Base-by-base conservation (phyloP, 1,139 yeast genomes). In the Sugiyamaella japonica region DNA sequence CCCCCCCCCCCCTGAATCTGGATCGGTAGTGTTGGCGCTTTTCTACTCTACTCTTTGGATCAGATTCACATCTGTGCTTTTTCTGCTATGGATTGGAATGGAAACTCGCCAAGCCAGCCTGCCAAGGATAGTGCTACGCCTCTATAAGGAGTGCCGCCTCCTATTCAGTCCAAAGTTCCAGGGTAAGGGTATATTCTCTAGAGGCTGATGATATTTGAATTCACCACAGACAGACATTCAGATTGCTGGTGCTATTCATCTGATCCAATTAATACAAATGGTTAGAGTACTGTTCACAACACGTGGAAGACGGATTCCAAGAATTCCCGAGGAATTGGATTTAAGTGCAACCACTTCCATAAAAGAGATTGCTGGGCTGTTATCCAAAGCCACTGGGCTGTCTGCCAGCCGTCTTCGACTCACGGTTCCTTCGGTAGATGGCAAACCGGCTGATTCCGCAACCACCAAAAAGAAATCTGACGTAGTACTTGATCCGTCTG, bases 401-500 rank as follows among this genome's bases (percentile, higher is more conserved):
- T 61, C 66, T 42, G 54, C 57, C n/a, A 56, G 64, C 56, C 70
- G 76, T 13, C 54, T 73, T 38, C 65, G 76, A 20, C 56, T 73
- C 43, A 66, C 73, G 29, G 60, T 70, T 36, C 67, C 68, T 34
- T 59, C 65, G 34, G 67, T 63, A 36, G 71, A 66, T 32, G 66
- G 62, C 50, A 63, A 61, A 56, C 63, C 64, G 17, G 34, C n/a
- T 4, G 56, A 47, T 17, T 52, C 54, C 12, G 58, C 57, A 32
- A 55, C 61, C 7, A 34, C 15, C 16, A 70, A 72, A 57, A 70
- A 69, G 58, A 69, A 71, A 53, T 69, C 65, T 56, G 78, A 75
- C 61, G 65, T 63, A 47, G 76, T 67, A 15, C 66, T 76, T 60
- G 66, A 68, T 50, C 69, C 66, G 58, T 70, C 70, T 32, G 66